Evolutionary conservation across 2,329 filamentous ascomycete species (phyloP), one percentile per base, ranked within the genome.

Genomic region (Bipolaris gigantea): DNA sequence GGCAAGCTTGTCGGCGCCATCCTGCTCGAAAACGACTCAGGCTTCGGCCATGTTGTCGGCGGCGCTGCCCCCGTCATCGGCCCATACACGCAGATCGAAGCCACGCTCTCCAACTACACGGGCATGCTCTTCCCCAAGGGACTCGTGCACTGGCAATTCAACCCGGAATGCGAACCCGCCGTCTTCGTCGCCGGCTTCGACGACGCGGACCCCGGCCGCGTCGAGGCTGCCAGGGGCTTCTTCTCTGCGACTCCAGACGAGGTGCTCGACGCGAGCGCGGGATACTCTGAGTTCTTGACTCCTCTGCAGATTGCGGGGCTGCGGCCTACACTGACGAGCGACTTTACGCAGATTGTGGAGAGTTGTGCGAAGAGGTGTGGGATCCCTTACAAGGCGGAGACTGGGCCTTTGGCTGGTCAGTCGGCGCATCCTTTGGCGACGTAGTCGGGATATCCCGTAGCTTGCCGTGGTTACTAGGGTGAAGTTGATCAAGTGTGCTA

Each of bases 141-240:
- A 19, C 63, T 61, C 30, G 71, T 77, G n/a, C 76, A 78, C 59
- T 77, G 66, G 57, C 73, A 77, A 51, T 73, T 77, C 66, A 78
- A 78, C 60, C 60, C 69, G 15, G 67, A 70, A 23, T 78, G 76
- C 60, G 68, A 73, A 53, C 67, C 69, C 3, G 74, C 75, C 1
- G 69, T 73, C 5, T 75, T 76, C 46, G 67, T 75, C 27, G 70
- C 74, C 4, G 71, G 67, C 1, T 66, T 77, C 35, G 74, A 72
- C 59, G 60, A 50, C 33, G 70, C 72, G 13, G 75, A 77, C 45
- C 74, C 72, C 1, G 72, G 72, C 2, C 62, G 65, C 3, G 64
- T 59, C 9, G 64, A 72, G 21, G 63, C 67, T 18, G 71, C 71
- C 1, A 60, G 70, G 19, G 70, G 71, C 33, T 72, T 73, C 59